phyloP scores from a whole-genome alignment of 2,329 filamentous ascomycete species.

The Colletotrichum phormii region DNA sequence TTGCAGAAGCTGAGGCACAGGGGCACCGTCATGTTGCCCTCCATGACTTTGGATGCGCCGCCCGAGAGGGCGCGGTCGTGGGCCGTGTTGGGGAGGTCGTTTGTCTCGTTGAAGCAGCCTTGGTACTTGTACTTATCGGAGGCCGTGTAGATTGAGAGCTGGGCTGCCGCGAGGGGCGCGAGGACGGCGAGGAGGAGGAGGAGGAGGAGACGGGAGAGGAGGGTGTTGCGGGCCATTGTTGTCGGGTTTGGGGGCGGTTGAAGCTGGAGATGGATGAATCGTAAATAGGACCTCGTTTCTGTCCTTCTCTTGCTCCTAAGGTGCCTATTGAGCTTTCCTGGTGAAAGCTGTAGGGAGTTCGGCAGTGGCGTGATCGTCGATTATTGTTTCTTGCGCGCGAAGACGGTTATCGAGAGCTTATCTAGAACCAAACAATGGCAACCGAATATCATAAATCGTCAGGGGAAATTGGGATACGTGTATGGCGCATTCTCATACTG shows the following conservation, averaged over 20 bases:
- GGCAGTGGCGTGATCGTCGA: not conserved
- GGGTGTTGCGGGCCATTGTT: conserved; percentile 19
- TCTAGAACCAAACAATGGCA: not conserved
- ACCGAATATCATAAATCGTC: not conserved
- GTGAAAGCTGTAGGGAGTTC: not conserved
- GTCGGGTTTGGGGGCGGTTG: not conserved
- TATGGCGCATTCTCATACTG: conserved; percentile 4
- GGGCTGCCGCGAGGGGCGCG: conserved; percentile 35
- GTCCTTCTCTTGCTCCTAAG: not conserved
- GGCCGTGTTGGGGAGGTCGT: conserved; percentile 53
- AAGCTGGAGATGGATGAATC: not conserved
- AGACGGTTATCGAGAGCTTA: not conserved
- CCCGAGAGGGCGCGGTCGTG: conserved; percentile 57
- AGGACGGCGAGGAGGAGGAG: conserved; percentile 34
- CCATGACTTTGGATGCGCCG: conserved; percentile 51
- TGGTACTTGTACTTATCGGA: conserved; percentile 58
- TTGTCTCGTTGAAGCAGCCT: conserved; percentile 72
- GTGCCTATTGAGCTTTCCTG: not conserved
- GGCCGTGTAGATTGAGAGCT: conserved; percentile 48
- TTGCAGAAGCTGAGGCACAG: conserved; percentile 64
- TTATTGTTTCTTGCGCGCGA: not conserved
- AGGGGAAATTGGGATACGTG: not conserved
- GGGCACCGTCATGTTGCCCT: conserved; percentile 63
- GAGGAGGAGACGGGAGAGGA: conserved; percentile 22
- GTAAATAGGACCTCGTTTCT: not conserved